These are phyloP conservation scores for Eucalyptus regnans DNA, from an alignment of 345 rosid species.

Conservation along the genomic window DNA sequence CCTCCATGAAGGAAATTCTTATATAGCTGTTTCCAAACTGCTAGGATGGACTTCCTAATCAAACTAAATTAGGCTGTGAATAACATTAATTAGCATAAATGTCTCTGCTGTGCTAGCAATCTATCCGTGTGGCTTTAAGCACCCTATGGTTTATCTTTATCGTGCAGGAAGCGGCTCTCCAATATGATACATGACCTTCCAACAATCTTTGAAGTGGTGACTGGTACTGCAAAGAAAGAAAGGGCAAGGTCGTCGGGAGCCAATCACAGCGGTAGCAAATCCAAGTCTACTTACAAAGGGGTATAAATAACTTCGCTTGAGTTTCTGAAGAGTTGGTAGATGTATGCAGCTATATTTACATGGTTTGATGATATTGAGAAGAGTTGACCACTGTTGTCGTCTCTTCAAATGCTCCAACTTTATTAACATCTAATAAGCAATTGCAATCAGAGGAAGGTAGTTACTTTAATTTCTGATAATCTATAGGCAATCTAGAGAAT, in stretches of 20 bases:
- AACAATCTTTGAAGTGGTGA: conserved; percentile 57
- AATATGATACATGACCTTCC: conserved; percentile 64
- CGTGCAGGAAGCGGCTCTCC: conserved; percentile 52
- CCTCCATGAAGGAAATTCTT: background rate
- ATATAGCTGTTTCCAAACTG: background rate
- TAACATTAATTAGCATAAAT: background rate
- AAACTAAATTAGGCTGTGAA: background rate
- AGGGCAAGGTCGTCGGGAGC: conserved; percentile 44
- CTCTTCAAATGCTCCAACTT: background rate
- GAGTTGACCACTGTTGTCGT: background rate
- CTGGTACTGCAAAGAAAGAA: conserved; percentile 31
- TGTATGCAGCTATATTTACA: background rate
- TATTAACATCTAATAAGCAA: background rate
- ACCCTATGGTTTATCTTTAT: background rate
- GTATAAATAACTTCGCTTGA: background rate
- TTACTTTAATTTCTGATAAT: background rate
- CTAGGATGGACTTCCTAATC: background rate
- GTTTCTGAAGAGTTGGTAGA: background rate
- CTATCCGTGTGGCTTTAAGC: background rate
- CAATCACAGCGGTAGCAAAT: conserved; percentile 39
- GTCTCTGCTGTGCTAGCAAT: background rate
- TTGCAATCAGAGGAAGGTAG: background rate
- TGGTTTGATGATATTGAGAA: background rate
- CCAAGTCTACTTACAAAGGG: conserved; percentile 32
- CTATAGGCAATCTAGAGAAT: background rate